phyloP scores from a whole-genome alignment of 139 green algal genomes.

The Limnomonas spitsbergensis region DNA sequence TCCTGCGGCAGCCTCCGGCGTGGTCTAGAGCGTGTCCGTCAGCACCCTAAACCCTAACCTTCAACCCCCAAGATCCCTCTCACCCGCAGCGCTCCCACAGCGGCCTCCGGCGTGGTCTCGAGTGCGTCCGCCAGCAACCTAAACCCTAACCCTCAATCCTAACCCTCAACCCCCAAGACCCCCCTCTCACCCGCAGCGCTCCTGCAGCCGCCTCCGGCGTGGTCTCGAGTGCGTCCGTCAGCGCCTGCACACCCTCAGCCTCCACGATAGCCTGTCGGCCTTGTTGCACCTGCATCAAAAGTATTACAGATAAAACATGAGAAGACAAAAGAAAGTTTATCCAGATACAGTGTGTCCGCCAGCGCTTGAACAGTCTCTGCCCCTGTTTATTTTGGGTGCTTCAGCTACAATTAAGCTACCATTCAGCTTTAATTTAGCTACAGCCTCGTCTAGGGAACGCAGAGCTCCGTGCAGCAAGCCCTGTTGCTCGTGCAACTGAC shows the following conservation, averaged over 20 bases:
- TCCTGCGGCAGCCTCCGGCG: slow-evolving; percentile 32
- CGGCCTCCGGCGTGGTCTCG: slow-evolving; percentile 30
- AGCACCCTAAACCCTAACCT: too few species aligned
- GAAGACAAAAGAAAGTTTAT: not conserved
- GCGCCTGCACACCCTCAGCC: slow-evolving; percentile 20
- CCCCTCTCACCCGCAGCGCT: slow-evolving; percentile 26
- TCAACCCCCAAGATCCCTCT: too few species aligned
- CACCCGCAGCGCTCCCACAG: slow-evolving; percentile 29
- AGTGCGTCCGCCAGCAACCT: slow-evolving; percentile 36
- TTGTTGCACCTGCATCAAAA: slow-evolving; percentile 18
- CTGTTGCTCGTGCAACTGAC: too few species aligned
- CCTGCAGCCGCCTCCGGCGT: slow-evolving; percentile 35
- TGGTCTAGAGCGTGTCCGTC: slow-evolving; percentile 28
- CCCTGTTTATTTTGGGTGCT: not conserved
- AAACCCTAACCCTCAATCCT: too few species aligned
- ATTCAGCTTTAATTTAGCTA: too few species aligned
- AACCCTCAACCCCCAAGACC: too few species aligned
- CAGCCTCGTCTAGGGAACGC: too few species aligned
- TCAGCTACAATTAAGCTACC: too few species aligned
- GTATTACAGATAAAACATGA: not conserved
- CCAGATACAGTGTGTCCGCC: not conserved
- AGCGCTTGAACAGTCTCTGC: not conserved
- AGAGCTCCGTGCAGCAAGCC: too few species aligned
- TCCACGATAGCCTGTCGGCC: slow-evolving; percentile 31
- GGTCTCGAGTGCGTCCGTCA: slow-evolving; percentile 31